Conservation (phyloP, 2,329 filamentous ascomycete species). For the Microcyclosporella mali region DNA sequence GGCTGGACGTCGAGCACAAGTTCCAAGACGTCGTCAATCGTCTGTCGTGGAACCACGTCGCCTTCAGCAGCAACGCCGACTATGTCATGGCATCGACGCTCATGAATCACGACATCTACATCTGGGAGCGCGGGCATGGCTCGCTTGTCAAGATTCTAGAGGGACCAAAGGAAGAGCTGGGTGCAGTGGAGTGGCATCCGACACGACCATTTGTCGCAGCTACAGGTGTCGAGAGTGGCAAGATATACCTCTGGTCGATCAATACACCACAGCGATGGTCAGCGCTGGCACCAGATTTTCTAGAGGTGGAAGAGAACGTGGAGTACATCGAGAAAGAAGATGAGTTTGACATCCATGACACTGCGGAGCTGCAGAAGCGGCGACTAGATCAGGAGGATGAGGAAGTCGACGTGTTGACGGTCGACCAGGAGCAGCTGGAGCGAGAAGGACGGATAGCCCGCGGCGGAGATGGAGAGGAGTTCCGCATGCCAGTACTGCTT, state of each 20-base stretch:
- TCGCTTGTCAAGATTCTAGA: conserved; percentile 95
- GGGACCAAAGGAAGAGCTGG: conserved; percentile 91
- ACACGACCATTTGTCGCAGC: conserved; percentile 79
- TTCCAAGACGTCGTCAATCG: conserved; percentile 97
- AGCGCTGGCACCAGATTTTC: conserved; percentile 91
- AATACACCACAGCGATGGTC: conserved; percentile 96
- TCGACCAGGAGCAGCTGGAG: conserved; percentile 53
- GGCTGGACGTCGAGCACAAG: conserved; percentile 90
- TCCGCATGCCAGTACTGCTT: conserved; percentile 87
- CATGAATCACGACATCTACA: conserved; percentile 98
- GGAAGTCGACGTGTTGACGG: conserved; percentile 79
- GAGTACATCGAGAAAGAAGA: conserved; percentile 94
- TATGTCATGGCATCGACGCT: conserved; percentile 95
- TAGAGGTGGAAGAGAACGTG: conserved; percentile 95
- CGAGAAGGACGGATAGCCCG: conserved; percentile 28
- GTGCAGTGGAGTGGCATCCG: conserved; percentile 96
- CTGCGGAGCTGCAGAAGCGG: conserved; percentile 88
- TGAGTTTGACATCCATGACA: conserved; percentile 95
- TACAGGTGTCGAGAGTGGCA: conserved; percentile 84
- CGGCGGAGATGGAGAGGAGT: conserved; percentile 55
- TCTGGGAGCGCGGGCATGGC: conserved; percentile 91
- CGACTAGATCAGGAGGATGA: conserved; percentile 89
- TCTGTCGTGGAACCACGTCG: conserved; percentile 93
- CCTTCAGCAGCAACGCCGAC: conserved; percentile 88
- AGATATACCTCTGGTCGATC: conserved; percentile 94